Evolutionary conservation across 176 grass and related monocot species (phyloP).

Genomic region (Echinochloa phyllopogon): DNA sequence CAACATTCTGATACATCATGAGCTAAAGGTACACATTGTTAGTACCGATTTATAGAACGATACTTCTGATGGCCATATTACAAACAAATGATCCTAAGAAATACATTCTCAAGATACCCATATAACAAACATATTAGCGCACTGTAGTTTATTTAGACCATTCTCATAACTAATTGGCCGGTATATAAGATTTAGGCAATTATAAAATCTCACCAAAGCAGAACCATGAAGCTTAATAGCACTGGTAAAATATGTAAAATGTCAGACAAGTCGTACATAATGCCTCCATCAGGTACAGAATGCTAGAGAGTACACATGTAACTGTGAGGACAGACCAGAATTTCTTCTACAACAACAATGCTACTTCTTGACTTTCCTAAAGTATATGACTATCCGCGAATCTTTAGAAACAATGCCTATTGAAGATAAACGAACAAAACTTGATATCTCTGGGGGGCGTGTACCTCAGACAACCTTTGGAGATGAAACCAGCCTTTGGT

Average conservation of each 20-base stretch:
- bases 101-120: not conserved
- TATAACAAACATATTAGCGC: not conserved
- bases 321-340: not conserved
- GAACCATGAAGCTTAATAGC: not conserved
- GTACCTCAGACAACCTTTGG: slow-evolving; percentile 47
- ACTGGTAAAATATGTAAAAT: not conserved
- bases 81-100: not conserved
- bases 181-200: not conserved
- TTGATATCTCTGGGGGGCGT: slow-evolving; percentile 21
- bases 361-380: slow-evolving; percentile 6
- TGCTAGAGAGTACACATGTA: slow-evolving; percentile 19
- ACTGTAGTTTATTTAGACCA: not conserved
- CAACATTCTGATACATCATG: not conserved
- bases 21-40: not conserved
- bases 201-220: not conserved
- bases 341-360: slow-evolving; percentile 11
- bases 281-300: not conserved
- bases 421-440: slow-evolving; percentile 23
- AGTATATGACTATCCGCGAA: slow-evolving; percentile 3
- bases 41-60: not conserved
- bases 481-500: slow-evolving; percentile 55
- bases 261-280: not conserved
- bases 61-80: not conserved
- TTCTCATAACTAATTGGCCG: not conserved
- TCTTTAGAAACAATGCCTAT: not conserved